Percentiles rank a stretch among this genome's conserved stretches.
Evolutionary conservation across 371 early-diverging fungal species (phyloP).

Genomic region (Mucor saturninus): DNA sequence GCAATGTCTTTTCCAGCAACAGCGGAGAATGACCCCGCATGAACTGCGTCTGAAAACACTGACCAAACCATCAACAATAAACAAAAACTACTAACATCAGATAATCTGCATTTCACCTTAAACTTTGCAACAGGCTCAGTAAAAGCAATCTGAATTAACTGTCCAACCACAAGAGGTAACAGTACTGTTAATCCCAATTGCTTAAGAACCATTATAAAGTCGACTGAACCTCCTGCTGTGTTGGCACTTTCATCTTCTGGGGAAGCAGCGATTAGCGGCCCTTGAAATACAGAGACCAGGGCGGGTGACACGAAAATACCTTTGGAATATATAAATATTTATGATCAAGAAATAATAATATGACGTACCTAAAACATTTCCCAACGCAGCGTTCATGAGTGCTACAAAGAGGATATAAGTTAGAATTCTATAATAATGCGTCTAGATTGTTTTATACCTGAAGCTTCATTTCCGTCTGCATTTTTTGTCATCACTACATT

Average conservation of each 20-base stretch:
- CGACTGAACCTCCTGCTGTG: constrained; percentile 44
- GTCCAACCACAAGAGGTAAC: constrained; percentile 67
- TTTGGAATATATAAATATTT: constrained; percentile 8
- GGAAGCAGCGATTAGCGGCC: constrained; percentile 42
- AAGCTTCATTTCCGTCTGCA: constrained; percentile 73
- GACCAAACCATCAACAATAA: constrained; percentile 75
- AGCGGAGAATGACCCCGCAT: constrained; percentile 58
- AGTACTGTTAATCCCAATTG: constrained; percentile 70
- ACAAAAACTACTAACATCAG: constrained; percentile 61
- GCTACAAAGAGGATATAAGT: constrained; percentile 35
- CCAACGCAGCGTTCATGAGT: constrained; percentile 62
- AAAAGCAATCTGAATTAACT: constrained; percentile 61
- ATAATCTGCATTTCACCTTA: constrained; percentile 56
- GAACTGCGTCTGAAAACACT: constrained; percentile 76
- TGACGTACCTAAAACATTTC: constrained; percentile 60
- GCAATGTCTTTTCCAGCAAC: constrained; percentile 61
- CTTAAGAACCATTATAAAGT: constrained; percentile 58
- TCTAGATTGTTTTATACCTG: constrained; percentile 52
- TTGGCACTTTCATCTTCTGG: constrained; percentile 46
- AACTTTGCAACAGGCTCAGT: constrained; percentile 56
- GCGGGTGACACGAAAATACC: constrained; percentile 77
- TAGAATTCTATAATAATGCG: background rate
- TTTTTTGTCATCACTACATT: constrained; percentile 82
- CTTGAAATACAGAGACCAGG: constrained; percentile 34
- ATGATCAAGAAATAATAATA: background rate